These are phyloP conservation scores for Kuraishia cidri DNA, from an alignment of 805 yeast species.

Conservation along the genomic window DNA sequence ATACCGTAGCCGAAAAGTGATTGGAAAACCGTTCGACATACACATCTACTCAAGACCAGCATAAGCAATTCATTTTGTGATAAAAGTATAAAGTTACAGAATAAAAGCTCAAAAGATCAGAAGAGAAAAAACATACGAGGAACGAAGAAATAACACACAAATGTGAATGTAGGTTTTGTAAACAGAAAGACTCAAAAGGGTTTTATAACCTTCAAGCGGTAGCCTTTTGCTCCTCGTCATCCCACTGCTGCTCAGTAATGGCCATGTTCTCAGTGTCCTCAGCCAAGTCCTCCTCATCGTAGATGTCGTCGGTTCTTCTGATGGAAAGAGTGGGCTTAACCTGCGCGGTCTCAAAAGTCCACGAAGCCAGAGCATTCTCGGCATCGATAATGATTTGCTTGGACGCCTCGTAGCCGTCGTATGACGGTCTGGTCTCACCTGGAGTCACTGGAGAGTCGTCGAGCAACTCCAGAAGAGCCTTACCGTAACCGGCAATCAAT, in stretches of 20 bases:
- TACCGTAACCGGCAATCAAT: constrained; percentile 97
- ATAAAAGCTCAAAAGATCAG: neutral
- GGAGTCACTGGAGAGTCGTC: constrained; percentile 98
- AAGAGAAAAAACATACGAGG: neutral
- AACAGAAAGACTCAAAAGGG: neutral
- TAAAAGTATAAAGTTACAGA: neutral
- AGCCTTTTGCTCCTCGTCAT: constrained; percentile 1
- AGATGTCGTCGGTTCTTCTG: constrained; percentile 65
- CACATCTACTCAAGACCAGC: neutral
- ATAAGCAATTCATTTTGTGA: neutral
- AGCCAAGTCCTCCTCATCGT: constrained; percentile 36
- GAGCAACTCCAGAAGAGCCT: constrained; percentile 88
- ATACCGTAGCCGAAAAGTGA: neutral
- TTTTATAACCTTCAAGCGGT: neutral
- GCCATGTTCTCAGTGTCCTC: constrained; percentile 24
- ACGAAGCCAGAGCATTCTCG: constrained; percentile 88
- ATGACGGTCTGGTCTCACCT: constrained; percentile 97
- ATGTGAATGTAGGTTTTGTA: neutral
- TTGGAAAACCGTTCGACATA: constrained; percentile 1
- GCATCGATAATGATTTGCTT: constrained; percentile 97
- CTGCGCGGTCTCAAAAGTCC: constrained; percentile 95
- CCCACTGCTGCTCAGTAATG: constrained; percentile 3
- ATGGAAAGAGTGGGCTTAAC: constrained; percentile 89
- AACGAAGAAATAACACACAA: neutral
- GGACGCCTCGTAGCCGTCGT: constrained; percentile 97